Conservation (phyloP, 2,329 filamentous ascomycete species). For the Ceratocystis cubensis region DNA sequence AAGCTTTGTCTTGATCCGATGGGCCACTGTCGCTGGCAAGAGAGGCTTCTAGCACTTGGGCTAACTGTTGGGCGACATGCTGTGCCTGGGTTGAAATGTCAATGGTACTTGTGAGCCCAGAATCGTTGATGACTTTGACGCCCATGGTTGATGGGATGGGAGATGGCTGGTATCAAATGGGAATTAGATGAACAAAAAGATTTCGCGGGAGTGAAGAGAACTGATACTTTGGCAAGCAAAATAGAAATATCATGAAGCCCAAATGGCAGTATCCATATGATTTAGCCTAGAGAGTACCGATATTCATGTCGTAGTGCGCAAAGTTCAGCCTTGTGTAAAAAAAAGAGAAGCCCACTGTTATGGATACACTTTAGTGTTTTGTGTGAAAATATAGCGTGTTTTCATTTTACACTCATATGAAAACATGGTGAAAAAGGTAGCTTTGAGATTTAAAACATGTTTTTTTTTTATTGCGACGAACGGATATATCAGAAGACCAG, state of each 20-base stretch:
- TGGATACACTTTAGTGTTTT: background rate
- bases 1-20: background rate
- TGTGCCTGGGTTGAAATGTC: conserved; percentile 61
- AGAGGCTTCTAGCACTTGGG: conserved; percentile 38
- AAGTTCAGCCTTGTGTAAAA: conserved; percentile 1
- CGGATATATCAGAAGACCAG: too few species aligned
- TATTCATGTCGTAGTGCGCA: too few species aligned
- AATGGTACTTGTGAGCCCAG: conserved; percentile 52
- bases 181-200: background rate
- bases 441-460: too few species aligned
- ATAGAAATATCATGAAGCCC: too few species aligned
- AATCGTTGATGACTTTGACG: conserved; percentile 29
- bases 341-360: background rate
- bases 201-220: background rate
- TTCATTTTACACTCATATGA: too few species aligned
- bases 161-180: background rate
- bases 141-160: background rate
- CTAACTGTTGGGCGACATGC: conserved; percentile 54
- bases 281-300: too few species aligned
- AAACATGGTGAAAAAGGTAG: too few species aligned
- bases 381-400: too few species aligned
- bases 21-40: conserved; percentile 35
- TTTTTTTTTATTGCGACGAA: too few species aligned
- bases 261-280: background rate
- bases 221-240: too few species aligned